Base-by-base conservation (phyloP, 2,329 filamentous ascomycete genomes). In the Penicillium concentricum region DNA sequence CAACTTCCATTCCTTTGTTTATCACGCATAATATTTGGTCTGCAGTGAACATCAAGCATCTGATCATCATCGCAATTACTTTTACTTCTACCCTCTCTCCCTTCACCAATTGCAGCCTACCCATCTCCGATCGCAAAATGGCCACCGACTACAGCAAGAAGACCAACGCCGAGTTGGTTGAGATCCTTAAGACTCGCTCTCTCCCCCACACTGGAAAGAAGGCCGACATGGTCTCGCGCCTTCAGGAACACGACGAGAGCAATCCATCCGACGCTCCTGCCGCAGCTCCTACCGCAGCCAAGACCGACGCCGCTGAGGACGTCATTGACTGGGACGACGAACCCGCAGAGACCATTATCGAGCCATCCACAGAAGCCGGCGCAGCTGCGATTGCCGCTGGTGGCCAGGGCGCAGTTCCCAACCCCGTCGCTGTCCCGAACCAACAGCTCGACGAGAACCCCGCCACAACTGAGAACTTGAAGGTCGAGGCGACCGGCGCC, bases 181-280 rank as follows among this genome's bases (percentile, higher is more conserved):
- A 81, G 60, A 77, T 81, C 37, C 75, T 81, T 57, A 81, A 80
- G 64, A 69, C 74, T 22, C 78, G 79, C 39, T 74, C 70, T n/a
- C 71, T 81, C 38, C 72, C 77, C 7, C 74, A 78, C 64, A 77
- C 75, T 2, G 79, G 79, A 56, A 81, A 81, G 62, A 81, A 81
- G 64, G 79, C 78, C 20, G 79, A 81, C 5, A 70, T 81, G 54
- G 72, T 81, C 42, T 75, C 77, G 45, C 77, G 79, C 54, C 69
- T 81, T 42, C 72, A 76, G 55, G 72, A 80, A 61, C 73, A 76
- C 56, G 79, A 81, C 46, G 61, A 64, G 44, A 68, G 61, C 46
- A 68, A 66, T 24, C 50, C 65, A 28, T 55, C 61, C 45, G 64
- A 58, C 51, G 52, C 69, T 39, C 54, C 64, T 9, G 51, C 68